These are phyloP conservation scores for Alternaria dauci DNA, from an alignment of 2,329 filamentous ascomycete genomes.

Conservation along the genomic window DNA sequence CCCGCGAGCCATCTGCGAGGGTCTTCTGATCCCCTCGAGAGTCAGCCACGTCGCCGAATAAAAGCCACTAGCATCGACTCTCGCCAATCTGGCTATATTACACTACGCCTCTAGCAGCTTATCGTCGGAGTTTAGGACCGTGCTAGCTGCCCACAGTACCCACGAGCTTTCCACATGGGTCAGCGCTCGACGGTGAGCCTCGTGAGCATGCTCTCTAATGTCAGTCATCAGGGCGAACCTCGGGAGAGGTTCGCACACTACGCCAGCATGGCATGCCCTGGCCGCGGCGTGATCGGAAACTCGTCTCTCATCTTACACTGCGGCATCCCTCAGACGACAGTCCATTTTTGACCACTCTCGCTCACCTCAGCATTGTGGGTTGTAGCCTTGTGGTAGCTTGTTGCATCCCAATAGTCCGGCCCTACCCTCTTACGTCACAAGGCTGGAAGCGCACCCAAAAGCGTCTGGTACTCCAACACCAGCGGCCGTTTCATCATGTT, in stretches of 20 bases:
- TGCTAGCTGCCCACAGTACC: conserved; percentile 15
- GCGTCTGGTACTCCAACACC: conserved; percentile 2
- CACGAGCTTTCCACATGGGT: background rate
- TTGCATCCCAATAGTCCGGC: background rate
- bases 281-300: background rate
- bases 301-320: conserved; percentile 1
- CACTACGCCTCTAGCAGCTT: conserved; percentile 4
- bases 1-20: background rate
- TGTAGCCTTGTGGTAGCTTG: conserved; percentile 2
- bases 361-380: background rate
- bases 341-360: background rate
- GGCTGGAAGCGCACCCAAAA: conserved; percentile 1
- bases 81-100: conserved; percentile 30
- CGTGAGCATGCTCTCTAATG: background rate
- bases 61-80: conserved; percentile 8
- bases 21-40: conserved; percentile 2
- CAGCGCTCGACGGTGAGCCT: background rate
- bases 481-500: conserved; percentile 5
- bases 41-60: conserved; percentile 12
- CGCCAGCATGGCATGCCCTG: background rate
- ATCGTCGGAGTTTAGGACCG: conserved; percentile 24
- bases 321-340: background rate
- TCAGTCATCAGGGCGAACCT: background rate
- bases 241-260: background rate
- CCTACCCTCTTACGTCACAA: conserved; percentile 4